Percentiles rank a stretch among this genome's conserved stretches.
Evolutionary conservation across 192 early-diverging fungal genomes (phyloP).

Genomic region (Coemansia sp.): DNA sequence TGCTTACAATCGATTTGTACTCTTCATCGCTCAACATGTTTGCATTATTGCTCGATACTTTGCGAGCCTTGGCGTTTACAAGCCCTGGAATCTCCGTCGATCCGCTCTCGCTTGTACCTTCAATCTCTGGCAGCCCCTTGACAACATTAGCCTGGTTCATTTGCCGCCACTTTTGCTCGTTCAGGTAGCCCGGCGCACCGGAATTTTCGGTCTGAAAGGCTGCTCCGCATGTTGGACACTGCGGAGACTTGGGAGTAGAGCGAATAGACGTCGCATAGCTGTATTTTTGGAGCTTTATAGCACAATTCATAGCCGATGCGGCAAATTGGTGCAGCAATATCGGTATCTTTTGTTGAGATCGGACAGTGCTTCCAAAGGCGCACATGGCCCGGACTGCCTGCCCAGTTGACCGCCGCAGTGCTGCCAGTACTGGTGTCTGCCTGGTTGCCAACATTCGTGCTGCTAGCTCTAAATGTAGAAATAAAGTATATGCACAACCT

Average conservation of each 20-base stretch:
- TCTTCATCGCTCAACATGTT: constrained; percentile 49
- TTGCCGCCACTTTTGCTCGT: constrained; percentile 37
- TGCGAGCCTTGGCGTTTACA: neutral
- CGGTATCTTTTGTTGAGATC: neutral
- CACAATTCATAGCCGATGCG: neutral
- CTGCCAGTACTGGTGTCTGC: neutral
- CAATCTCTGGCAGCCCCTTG: constrained; percentile 14
- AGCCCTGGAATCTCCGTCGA: constrained; percentile 12
- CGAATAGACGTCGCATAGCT: neutral
- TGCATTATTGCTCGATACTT: neutral
- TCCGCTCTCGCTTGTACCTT: neutral
- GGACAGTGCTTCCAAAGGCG: neutral
- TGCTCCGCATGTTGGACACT: constrained; percentile 71
- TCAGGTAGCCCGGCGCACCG: constrained; percentile 57
- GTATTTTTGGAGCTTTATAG: neutral
- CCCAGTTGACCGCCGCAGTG: neutral
- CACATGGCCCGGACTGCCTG: neutral
- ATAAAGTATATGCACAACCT: neutral
- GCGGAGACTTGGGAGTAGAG: constrained; percentile 20
- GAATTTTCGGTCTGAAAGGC: constrained; percentile 57
- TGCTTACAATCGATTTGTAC: constrained; percentile 29
- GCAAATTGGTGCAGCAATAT: neutral
- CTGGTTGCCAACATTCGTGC: neutral
- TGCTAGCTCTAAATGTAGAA: neutral
- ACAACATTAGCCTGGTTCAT: constrained; percentile 53